Percentiles rank a stretch among this genome's conserved stretches.
These are phyloP conservation scores for Zasmidium cellare DNA, from an alignment of 2,329 filamentous ascomycete genomes.

Conservation along the genomic window DNA sequence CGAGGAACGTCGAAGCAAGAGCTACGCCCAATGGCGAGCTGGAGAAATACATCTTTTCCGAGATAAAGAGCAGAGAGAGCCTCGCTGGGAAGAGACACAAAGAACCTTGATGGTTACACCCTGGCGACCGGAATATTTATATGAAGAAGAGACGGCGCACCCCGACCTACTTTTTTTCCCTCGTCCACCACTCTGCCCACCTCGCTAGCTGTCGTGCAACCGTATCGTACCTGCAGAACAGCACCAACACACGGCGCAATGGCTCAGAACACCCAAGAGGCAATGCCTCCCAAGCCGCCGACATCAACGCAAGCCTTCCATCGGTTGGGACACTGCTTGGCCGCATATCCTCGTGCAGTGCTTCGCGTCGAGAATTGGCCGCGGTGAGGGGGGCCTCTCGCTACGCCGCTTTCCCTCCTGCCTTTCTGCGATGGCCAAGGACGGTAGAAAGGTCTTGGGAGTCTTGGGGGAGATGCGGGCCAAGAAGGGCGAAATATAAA, in stretches of 20 bases:
- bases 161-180: neutral
- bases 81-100: too few relatives aligned
- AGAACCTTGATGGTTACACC: neutral
- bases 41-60: conserved; percentile 15
- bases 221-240: conserved; percentile 1
- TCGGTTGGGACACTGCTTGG: neutral
- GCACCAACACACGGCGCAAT: neutral
- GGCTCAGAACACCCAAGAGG: neutral
- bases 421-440: conserved; percentile 5
- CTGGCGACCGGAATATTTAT: neutral
- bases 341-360: neutral
- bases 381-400: neutral
- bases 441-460: conserved; percentile 4
- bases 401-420: neutral
- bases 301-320: conserved; percentile 2
- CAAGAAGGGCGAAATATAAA: neutral
- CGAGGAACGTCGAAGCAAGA: conserved; percentile 8
- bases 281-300: neutral
- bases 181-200: neutral
- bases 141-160: neutral
- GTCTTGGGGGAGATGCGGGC: conserved; percentile 2
- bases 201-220: neutral
- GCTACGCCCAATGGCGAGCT: conserved; percentile 10
- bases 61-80: conserved; percentile 11
- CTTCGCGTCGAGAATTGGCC: neutral